Base-by-base conservation (phyloP, 1,139 yeast genomes). In the Magnusiomyces fungicola region DNA sequence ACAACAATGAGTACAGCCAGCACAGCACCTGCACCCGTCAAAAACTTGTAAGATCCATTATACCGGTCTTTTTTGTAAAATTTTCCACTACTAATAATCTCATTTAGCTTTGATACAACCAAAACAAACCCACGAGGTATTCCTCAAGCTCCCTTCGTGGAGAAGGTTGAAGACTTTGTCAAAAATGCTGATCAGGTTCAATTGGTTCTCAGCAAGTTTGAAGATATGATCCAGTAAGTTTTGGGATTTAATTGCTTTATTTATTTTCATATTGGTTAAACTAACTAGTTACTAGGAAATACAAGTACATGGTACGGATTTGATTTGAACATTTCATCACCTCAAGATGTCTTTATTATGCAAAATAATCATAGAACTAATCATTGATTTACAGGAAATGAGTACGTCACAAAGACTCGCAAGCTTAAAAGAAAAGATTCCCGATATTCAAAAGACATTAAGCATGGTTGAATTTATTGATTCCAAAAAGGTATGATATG, bases 121-220 rank as follows among this genome's bases (percentile, higher is more conserved):
- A 49, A 51, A 42, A 29, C 81, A 43, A 90, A 90, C 61, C 92
- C 96, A 22, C 76, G 97, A 56, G 98, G 98, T 1, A 92, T 92
- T 51, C 99, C 98, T 10, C 86, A 86, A 61, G 98, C 98, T 1
- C 96, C 95, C 25, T 92, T 94, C 65, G 82, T 94, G 53, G 95
- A 86, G 55, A 79, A 80, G 53, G 95, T 92, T 19, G 94, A 81
- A 53, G 82, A 79, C 51, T 78, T 81, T 58, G 77, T 89, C 58
- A 80, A 78, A 60, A 73, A 78, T 59, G 75, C 80, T 3, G 85
- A 78, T 48, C 92, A 87, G 58, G 89, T 85, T 53, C 89, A 85
- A 51, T 66, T 73, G 38, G 73, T 80, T 34, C 79, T 88, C 73
- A 70, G 73, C 48, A 71, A 83, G 64, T 83, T 88, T 68, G 88